These are phyloP conservation scores for Microbotryum scabiosae DNA, from an alignment of 1,284 basidiomycete species.

Conservation along the genomic window DNA sequence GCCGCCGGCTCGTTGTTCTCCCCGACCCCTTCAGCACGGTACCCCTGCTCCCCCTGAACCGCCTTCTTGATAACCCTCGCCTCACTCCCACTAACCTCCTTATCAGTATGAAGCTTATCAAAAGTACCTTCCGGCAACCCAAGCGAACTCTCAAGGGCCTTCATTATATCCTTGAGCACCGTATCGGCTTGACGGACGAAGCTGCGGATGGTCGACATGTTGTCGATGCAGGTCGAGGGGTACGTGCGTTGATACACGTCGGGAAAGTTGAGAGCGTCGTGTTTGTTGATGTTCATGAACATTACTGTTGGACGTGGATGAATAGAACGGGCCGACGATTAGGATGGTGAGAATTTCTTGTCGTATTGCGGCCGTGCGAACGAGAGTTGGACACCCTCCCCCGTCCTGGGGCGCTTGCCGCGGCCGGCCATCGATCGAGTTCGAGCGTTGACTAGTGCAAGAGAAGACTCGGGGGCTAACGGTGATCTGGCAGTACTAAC, in stretches of 20 bases:
- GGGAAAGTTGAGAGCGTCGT: constrained; percentile 26
- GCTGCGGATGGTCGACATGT: constrained; percentile 14
- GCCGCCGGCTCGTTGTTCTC: constrained; percentile 24
- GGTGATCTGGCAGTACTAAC: constrained; percentile 53
- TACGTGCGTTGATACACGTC: constrained; percentile 25
- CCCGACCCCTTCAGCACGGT: constrained; percentile 11
- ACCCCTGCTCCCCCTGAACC: constrained; percentile 6
- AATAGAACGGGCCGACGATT: background rate
- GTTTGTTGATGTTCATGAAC: constrained; percentile 2
- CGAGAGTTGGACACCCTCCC: too few species aligned
- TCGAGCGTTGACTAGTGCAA: background rate
- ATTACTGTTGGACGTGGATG: background rate
- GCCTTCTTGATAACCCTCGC: constrained; percentile 21
- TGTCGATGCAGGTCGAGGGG: constrained; percentile 8
- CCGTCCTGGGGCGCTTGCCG: too few species aligned
- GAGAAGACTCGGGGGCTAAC: background rate
- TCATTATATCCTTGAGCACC: constrained; percentile 21
- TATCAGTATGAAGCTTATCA: constrained; percentile 21
- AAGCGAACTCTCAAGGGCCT: constrained; percentile 16
- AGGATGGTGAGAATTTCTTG: too few species aligned
- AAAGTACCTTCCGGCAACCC: constrained; percentile 20
- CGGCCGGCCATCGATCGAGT: too few species aligned
- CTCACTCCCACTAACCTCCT: constrained; percentile 22
- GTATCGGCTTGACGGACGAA: constrained; percentile 18
- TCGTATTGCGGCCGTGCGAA: too few species aligned